These are phyloP conservation scores for Lasiodiplodia sp. DNA, from an alignment of 2,329 filamentous ascomycete species.

Conservation along the genomic window DNA sequence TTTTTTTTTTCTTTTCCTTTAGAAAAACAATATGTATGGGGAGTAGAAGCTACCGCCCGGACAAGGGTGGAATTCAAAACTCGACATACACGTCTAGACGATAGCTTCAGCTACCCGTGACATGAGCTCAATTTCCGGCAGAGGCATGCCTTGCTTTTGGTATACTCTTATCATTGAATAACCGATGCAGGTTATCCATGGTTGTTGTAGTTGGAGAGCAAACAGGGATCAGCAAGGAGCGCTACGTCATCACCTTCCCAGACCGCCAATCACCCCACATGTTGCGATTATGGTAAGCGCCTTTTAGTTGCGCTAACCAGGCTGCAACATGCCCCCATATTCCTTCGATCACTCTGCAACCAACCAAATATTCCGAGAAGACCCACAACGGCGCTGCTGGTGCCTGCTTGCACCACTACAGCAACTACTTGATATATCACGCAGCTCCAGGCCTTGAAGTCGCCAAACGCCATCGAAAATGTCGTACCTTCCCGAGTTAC, in stretches of 20 bases:
- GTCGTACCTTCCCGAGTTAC: conserved; percentile 1
- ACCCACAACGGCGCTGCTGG: not conserved
- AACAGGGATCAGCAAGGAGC: not conserved
- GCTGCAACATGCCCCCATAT: not conserved
- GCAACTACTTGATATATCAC: not conserved
- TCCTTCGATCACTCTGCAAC: not conserved
- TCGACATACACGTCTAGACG: no score
- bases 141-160: no score
- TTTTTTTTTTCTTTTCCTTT: no score
- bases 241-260: not conserved
- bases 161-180: no score
- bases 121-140: no score
- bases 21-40: no score
- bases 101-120: no score
- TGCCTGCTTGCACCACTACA: not conserved
- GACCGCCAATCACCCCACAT: not conserved
- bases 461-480: not conserved
- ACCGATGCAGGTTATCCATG: no score
- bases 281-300: not conserved
- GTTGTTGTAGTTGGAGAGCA: not conserved
- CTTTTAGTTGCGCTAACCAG: not conserved
- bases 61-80: no score
- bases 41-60: no score
- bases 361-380: not conserved
- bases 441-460: not conserved